Base-by-base conservation (phyloP, 2,329 filamentous ascomycete species). In the Ophiosphaerella narmari region DNA sequence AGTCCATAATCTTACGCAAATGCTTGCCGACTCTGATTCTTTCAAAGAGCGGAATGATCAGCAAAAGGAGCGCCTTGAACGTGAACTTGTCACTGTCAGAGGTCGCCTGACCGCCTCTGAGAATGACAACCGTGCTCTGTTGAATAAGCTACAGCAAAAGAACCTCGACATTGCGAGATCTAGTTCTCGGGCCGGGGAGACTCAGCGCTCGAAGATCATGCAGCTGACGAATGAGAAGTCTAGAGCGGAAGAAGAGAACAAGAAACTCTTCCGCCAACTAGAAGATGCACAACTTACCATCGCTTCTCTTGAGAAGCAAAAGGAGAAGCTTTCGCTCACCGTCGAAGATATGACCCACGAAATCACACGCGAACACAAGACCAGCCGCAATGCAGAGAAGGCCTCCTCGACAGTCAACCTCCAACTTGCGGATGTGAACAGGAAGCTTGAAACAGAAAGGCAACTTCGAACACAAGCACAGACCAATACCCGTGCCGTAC, bases 141-240 rank as follows among this genome's bases (percentile, higher is more conserved):
- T 97, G 59, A 97, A 97, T 77, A 97, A 97, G 74, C 82, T 99
- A 14, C 93, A 97, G 66, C 93, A 97, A 67, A 97, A 97, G 78
- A 94, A 95, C 26, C 82, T 99, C 6, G 93, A 99, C 68, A 95
- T 99, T 71, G 93, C 93, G 35, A 85, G 94, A 39, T 94, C 93
- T 0, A 90, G 85, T 52, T 96, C 92, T 5, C 87, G 88, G 51
- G 93, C 89, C 26, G 91, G 84, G 54, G 93, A 97, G 62, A 89
- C 86, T 29, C 90, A 91, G 39, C 86, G 92, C 33, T 82, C 86
- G 2, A 89, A 94, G 59, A 79, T 97, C 40, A 74, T 84, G 34
- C 85, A 87, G 50, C 78, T 97, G 24, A 91, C 93, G 57, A 84
- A 86, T 13, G 93, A 97, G 66, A 97, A 96, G 75, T 73, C 82